Conservation (phyloP, 1,139 yeast species). For the Debaryomyces robertsiae region DNA sequence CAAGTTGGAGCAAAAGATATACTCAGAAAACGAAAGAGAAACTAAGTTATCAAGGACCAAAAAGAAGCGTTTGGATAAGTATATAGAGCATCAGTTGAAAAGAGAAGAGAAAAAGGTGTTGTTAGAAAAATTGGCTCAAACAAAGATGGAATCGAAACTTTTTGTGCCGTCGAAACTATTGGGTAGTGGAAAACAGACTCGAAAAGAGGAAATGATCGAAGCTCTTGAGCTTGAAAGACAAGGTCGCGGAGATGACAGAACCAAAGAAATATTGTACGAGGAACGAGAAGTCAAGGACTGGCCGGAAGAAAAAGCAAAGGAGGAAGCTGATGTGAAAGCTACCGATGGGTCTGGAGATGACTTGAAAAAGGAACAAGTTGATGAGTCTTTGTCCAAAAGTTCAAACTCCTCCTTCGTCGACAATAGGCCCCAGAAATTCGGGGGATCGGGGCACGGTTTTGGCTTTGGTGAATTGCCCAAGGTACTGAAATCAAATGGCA, state of each 20-base stretch:
- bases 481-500: constrained; percentile 35
- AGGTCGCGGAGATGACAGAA: constrained; percentile 69
- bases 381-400: constrained; percentile 16
- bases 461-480: constrained; percentile 63
- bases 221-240: constrained; percentile 74
- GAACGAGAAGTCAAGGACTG: constrained; percentile 67
- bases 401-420: constrained; percentile 64
- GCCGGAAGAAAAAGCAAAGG: constrained; percentile 37
- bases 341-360: constrained; percentile 7
- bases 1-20: constrained; percentile 58
- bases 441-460: constrained; percentile 66
- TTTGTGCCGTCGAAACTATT: constrained; percentile 73
- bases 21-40: constrained; percentile 57
- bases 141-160: constrained; percentile 71
- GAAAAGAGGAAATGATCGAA: constrained; percentile 68
- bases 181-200: constrained; percentile 78
- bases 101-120: constrained; percentile 85
- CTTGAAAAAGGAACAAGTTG: constrained; percentile 25
- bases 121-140: constrained; percentile 68
- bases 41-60: constrained; percentile 72
- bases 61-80: constrained; percentile 74
- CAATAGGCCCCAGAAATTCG: constrained; percentile 64
- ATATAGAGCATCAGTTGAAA: constrained; percentile 83
- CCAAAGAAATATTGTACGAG: constrained; percentile 68
- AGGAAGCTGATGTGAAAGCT: too few relatives aligned